Percentiles rank a stretch among this genome's conserved stretches.
Conservation (phyloP, 208 protist species). For the Acanthamoeba healyi region DNA sequence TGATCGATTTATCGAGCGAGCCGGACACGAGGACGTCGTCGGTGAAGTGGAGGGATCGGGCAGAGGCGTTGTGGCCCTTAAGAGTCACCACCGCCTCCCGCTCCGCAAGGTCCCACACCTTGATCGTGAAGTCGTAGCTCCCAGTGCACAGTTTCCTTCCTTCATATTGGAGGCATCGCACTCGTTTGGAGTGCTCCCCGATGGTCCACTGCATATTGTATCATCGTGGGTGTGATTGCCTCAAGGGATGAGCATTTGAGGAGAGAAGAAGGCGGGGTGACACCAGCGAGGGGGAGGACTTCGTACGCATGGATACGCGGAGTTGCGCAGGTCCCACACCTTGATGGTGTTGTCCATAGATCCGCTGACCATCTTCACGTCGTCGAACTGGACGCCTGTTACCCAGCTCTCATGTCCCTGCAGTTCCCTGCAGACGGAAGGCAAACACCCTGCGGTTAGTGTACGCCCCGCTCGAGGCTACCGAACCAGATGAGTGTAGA, state of each 20-base stretch:
- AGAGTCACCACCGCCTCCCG: background rate
- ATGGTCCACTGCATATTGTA: background rate
- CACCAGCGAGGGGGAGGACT: too few species aligned
- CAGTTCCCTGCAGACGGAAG: background rate
- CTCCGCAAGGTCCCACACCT: constrained; percentile 46
- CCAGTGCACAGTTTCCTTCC: constrained; percentile 25
- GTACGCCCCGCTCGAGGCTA: too few species aligned
- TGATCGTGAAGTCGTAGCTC: constrained; percentile 71
- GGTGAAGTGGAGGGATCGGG: constrained; percentile 68
- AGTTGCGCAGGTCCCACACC: constrained; percentile 41
- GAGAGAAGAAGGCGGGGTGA: too few species aligned
- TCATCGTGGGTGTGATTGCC: background rate
- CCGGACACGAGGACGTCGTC: constrained; percentile 49
- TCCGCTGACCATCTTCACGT: constrained; percentile 39
- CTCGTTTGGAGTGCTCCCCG: constrained; percentile 31
- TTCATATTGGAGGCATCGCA: constrained; percentile 48
- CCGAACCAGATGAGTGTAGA: background rate
- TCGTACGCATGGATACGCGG: background rate
- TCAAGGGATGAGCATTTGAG: too few species aligned
- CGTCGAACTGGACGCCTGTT: constrained; percentile 52
- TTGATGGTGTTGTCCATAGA: constrained; percentile 73
- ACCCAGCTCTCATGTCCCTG: constrained; percentile 58
- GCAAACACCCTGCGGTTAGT: too few species aligned
- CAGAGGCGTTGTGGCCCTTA: constrained; percentile 49
- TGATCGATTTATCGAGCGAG: constrained; percentile 69